Evolutionary conservation across 257 asterid species (phyloP).

Genomic region (Solanum virginianum): DNA sequence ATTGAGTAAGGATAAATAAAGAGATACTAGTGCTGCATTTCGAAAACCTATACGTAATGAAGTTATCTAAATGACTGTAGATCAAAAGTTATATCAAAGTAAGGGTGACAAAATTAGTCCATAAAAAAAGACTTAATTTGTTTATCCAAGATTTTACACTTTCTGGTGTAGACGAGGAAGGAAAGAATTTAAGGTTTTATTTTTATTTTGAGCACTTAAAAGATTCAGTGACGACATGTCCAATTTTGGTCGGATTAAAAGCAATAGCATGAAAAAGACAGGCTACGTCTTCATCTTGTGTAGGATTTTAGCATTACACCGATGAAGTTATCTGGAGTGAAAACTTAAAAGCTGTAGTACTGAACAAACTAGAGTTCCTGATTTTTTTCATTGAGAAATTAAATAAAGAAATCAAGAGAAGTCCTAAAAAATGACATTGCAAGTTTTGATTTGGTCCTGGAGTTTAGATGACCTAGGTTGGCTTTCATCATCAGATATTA

Average conservation of each 20-base stretch:
- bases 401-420: too few relatives aligned
- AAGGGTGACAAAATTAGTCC: background rate
- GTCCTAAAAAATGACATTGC: too few relatives aligned
- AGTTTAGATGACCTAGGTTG: conserved; percentile 55
- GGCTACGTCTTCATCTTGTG: conserved; percentile 52
- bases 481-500: conserved; percentile 49
- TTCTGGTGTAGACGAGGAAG: conserved; percentile 64
- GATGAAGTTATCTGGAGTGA: conserved; percentile 32
- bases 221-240: conserved; percentile 42
- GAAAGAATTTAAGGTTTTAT: conserved; percentile 78
- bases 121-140: conserved; percentile 41
- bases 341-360: too few relatives aligned
- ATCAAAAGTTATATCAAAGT: background rate
- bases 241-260: conserved; percentile 62
- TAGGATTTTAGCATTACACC: conserved; percentile 56
- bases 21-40: background rate
- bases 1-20: background rate
- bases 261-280: conserved; percentile 40
- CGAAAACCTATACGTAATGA: background rate
- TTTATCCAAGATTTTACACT: conserved; percentile 53
- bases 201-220: conserved; percentile 70
- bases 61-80: background rate
- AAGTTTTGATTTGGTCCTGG: conserved; percentile 52
- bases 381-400: too few relatives aligned
- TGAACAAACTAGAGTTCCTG: too few relatives aligned